phyloP scores from a whole-genome alignment of 2,329 filamentous ascomycete genomes.

The Fusarium incarnatum region DNA sequence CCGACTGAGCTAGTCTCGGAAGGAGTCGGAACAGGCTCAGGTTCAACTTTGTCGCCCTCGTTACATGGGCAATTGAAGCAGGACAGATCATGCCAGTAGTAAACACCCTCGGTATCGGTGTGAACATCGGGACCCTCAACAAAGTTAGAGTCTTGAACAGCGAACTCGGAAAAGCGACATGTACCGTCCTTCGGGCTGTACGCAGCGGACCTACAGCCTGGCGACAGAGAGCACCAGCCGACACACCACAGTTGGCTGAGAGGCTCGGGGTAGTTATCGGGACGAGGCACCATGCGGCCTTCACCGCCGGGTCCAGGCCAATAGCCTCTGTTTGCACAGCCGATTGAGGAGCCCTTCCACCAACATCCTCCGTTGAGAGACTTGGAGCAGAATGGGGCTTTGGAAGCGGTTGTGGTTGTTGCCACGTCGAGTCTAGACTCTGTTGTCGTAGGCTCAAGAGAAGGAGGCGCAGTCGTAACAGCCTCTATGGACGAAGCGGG shows the following conservation, averaged over 20 bases:
- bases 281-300: not conserved
- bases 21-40: not conserved
- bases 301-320: slow-evolving; percentile 1
- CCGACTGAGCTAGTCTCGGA: not conserved
- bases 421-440: not conserved
- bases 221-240: slow-evolving; percentile 7
- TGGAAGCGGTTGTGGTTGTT: not conserved
- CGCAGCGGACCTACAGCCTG: not conserved
- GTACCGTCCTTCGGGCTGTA: not conserved
- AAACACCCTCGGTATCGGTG: slow-evolving; percentile 4
- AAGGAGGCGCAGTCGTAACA: not conserved
- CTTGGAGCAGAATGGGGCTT: slow-evolving; percentile 3
- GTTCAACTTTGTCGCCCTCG: not conserved
- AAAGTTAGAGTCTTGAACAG: slow-evolving; percentile 10
- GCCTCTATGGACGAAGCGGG: fast-evolving
- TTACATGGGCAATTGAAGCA: slow-evolving; percentile 18
- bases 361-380: slow-evolving; percentile 14
- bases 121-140: not conserved
- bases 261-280: not conserved
- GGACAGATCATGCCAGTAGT: slow-evolving; percentile 19
- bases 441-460: not conserved
- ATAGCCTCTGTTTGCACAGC: slow-evolving; percentile 1
- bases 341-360: slow-evolving; percentile 11
- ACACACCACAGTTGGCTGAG: slow-evolving; percentile 16
- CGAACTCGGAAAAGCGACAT: slow-evolving; percentile 7